These are phyloP conservation scores for Rhamnella rubrinervis DNA, from an alignment of 331 rosid genomes.

Conservation along the genomic window DNA sequence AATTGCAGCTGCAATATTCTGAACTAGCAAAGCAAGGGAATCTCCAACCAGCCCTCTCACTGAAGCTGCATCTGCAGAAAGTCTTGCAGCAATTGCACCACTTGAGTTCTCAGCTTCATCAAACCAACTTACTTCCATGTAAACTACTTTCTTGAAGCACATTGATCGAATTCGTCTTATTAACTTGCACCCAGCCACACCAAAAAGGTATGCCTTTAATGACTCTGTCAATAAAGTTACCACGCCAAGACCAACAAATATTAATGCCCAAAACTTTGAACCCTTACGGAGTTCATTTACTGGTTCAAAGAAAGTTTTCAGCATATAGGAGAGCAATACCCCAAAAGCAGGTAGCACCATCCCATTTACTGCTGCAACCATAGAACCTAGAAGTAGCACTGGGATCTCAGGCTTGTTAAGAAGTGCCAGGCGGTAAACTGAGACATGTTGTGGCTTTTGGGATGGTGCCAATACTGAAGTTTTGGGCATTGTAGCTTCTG, in stretches of 20 bases:
- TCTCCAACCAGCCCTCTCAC: slow-evolving; percentile 71
- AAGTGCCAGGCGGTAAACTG: slow-evolving; percentile 55
- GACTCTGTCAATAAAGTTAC: slow-evolving; percentile 39
- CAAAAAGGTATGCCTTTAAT: slow-evolving; percentile 50
- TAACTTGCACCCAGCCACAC: slow-evolving; percentile 61
- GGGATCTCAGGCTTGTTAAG: slow-evolving; percentile 87
- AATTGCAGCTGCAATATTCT: slow-evolving; percentile 45
- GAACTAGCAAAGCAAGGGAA: slow-evolving; percentile 60
- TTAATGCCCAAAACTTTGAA: slow-evolving; percentile 64
- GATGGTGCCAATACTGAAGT: slow-evolving; percentile 22
- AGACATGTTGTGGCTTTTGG: slow-evolving; percentile 34
- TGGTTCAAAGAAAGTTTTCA: slow-evolving; percentile 59
- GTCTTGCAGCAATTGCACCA: slow-evolving; percentile 81
- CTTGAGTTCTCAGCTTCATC: slow-evolving; percentile 71
- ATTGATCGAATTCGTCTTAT: slow-evolving; percentile 56
- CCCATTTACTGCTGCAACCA: slow-evolving; percentile 57
- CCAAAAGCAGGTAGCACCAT: slow-evolving; percentile 50
- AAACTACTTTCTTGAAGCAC: slow-evolving; percentile 73
- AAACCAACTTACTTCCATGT: slow-evolving; percentile 88
- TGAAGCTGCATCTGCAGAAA: slow-evolving; percentile 66
- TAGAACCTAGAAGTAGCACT: slow-evolving; percentile 43
- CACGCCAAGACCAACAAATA: slow-evolving; percentile 42
- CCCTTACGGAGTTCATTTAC: slow-evolving; percentile 46
- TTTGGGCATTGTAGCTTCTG: slow-evolving; percentile 16
- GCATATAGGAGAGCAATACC: slow-evolving; percentile 38